Percentiles rank a stretch among this genome's conserved stretches.
phyloP scores from a whole-genome alignment of 345 rosid genomes.

The Abelmoschus esculentus region DNA sequence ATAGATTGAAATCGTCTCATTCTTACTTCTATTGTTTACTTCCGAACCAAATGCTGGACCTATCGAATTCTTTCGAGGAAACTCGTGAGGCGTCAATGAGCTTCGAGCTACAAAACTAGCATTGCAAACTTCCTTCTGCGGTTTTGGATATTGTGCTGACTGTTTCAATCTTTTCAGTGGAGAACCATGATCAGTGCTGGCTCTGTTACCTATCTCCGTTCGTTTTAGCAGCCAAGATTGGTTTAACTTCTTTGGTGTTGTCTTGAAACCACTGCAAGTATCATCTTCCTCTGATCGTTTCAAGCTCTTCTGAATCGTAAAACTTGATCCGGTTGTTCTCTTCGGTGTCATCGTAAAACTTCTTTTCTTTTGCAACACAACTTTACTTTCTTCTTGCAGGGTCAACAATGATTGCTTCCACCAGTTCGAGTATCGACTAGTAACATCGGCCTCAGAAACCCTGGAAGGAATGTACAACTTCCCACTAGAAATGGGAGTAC shows the following conservation, averaged over 20 bases:
- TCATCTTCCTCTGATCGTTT: not conserved
- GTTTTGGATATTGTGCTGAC: not conserved
- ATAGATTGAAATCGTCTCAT: not conserved
- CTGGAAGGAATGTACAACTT: conserved; percentile 34
- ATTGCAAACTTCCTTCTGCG: not conserved
- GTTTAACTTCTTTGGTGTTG: not conserved
- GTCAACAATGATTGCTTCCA: conserved; percentile 23
- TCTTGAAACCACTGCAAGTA: not conserved
- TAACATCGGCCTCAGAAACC: conserved; percentile 17
- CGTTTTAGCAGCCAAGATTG: not conserved
- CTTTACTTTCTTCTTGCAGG: not conserved
- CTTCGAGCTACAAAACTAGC: not conserved
- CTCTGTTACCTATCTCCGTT: not conserved
- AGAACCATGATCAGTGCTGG: not conserved
- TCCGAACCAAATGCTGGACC: not conserved
- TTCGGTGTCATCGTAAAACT: not conserved
- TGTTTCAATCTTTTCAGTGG: not conserved
- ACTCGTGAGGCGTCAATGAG: not conserved
- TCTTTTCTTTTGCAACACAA: not conserved
- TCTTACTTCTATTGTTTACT: not conserved
- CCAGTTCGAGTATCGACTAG: conserved; percentile 37
- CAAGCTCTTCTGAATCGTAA: not conserved
- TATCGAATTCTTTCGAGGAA: conserved; percentile 1
- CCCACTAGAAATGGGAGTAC: conserved; percentile 17
- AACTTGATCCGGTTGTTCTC: not conserved